phyloP scores from a whole-genome alignment of 192 early-diverging fungal species.

The Backusella tuberculispora region DNA sequence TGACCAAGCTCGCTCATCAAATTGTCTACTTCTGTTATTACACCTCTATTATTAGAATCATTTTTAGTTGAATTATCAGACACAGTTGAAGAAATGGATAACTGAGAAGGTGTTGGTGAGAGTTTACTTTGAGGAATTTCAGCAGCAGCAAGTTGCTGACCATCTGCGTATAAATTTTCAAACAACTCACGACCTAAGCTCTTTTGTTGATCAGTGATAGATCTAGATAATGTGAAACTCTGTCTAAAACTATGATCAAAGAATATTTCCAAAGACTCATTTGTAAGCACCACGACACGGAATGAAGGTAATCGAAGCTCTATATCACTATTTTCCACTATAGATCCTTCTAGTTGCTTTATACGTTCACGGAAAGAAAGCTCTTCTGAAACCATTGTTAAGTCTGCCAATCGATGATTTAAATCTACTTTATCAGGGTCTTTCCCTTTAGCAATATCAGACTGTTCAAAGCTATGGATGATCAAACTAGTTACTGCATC shows the following conservation, averaged over 20 bases:
- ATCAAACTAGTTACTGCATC: conserved; percentile 28
- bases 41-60: neutral
- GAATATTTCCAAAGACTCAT: conserved; percentile 81
- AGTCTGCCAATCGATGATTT: conserved; percentile 14
- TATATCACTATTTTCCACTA: neutral
- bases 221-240: conserved; percentile 65
- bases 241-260: conserved; percentile 71
- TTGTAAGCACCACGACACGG: conserved; percentile 79
- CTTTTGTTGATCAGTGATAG: conserved; percentile 47
- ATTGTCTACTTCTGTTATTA: conserved; percentile 42
- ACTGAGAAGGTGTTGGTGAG: neutral
- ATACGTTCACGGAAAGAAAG: conserved; percentile 4
- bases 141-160: conserved; percentile 52
- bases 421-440: conserved; percentile 3
- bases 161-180: conserved; percentile 56
- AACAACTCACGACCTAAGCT: conserved; percentile 58
- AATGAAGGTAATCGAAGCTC: conserved; percentile 22
- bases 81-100: neutral
- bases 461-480: conserved; percentile 28
- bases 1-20: conserved; percentile 22
- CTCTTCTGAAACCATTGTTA: conserved; percentile 10
- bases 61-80: neutral
- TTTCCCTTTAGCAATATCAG: conserved; percentile 24
- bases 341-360: conserved; percentile 10
- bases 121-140: neutral